phyloP scores from a whole-genome alignment of 345 rosid genomes.

The Populus pruinosa region DNA sequence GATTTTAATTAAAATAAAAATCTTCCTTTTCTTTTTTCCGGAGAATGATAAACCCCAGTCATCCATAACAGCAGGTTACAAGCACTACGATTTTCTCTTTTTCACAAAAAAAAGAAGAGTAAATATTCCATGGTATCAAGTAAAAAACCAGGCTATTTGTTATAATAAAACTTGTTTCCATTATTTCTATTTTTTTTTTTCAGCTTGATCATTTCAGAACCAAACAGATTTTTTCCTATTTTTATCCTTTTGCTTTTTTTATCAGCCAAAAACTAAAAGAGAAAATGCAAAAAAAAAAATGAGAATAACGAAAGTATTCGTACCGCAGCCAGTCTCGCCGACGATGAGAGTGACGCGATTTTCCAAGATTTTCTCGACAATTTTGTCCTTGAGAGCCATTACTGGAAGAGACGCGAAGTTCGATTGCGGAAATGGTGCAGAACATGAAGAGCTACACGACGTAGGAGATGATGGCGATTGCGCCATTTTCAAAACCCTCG shows the following conservation, averaged over 20 bases:
- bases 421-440: conserved; percentile 38
- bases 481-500: conserved; percentile 34
- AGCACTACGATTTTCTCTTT: not conserved
- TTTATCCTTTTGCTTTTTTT: too few relatives aligned
- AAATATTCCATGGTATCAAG: not conserved
- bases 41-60: not conserved
- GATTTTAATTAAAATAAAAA: too few relatives aligned
- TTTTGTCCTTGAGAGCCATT: conserved; percentile 54
- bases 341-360: conserved; percentile 96
- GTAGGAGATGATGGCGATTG: conserved; percentile 45
- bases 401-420: conserved; percentile 68
- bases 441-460: conserved; percentile 40
- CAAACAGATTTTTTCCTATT: not conserved
- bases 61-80: not conserved
- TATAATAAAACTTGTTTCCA: not conserved
- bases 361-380: conserved; percentile 71
- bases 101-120: not conserved
- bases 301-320: not conserved
- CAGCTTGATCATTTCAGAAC: not conserved
- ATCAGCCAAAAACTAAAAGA: not conserved
- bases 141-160: too few relatives aligned
- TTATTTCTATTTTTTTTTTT: not conserved
- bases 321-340: conserved; percentile 97
- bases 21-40: not conserved
- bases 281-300: not conserved